phyloP scores from a whole-genome alignment of 176 grass and related monocot genomes.

The Carex pumila region DNA sequence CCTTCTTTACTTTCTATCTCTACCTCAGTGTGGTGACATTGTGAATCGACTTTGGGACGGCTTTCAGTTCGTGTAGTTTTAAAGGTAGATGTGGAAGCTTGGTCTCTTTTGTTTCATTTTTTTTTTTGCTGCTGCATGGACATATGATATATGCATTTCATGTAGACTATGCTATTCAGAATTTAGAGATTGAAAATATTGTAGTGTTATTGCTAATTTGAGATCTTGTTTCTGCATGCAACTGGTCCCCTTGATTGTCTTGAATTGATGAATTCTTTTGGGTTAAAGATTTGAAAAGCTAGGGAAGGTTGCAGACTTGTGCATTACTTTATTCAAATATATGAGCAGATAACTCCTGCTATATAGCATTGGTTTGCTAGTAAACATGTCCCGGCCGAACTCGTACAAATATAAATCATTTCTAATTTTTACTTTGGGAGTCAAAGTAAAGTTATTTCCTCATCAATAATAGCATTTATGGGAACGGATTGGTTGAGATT shows the following conservation, averaged over 20 bases:
- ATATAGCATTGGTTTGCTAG: not conserved
- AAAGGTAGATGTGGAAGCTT: not conserved
- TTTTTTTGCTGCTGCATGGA: slow-evolving; percentile 5
- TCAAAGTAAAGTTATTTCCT: not conserved
- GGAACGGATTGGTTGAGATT: not conserved
- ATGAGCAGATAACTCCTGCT: not conserved
- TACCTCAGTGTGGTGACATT: not conserved
- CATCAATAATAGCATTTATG: not conserved
- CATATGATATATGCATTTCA: not conserved
- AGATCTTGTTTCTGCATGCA: not conserved
- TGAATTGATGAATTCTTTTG: not conserved
- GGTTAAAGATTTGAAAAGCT: not conserved
- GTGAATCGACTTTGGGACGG: not conserved
- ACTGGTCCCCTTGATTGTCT: not conserved
- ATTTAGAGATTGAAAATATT: slow-evolving; percentile 7
- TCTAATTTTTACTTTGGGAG: not conserved
- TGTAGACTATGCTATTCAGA: slow-evolving; percentile 14
- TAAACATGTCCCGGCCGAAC: too few species aligned
- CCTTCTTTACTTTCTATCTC: not conserved
- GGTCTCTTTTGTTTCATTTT: not conserved
- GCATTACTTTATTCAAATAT: not conserved
- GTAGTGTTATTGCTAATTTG: not conserved
- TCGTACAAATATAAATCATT: not conserved
- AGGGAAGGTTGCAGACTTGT: not conserved
- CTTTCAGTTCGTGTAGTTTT: not conserved